Base-by-base conservation (phyloP, 768 basidiomycete species). In the Crassisporium funariophilum region DNA sequence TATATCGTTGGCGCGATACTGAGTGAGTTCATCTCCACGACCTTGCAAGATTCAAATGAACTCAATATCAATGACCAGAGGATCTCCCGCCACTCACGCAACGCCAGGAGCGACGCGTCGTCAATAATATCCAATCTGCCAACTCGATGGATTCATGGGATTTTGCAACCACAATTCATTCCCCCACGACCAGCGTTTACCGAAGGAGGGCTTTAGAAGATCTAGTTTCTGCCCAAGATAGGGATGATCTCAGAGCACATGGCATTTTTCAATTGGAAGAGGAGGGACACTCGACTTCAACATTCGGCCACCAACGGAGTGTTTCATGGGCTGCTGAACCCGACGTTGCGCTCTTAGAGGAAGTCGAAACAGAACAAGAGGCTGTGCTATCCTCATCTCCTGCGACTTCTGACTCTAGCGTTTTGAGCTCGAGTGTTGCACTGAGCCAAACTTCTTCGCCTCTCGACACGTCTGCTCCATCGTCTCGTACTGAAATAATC, bases 81-180 rank as follows among this genome's bases (percentile, higher is more conserved):
- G 83, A 79, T 50, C 70, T 93, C 22, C 90, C 90, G 0, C 89
- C 90, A 16, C 71, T 92, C 33, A 71, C 80, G 3, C 74, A 74
- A 55, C 78, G 90, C 21, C 87, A 91, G 66, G 88, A 92, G 65
- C 82, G 87, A 10, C 77, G 77, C 35, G 72, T 63, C 40, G 62
- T 66, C 10, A 72, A 67, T 10, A 65, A 62, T 35, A 44, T 67
- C 23, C 50, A 59, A 33, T 67, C 65, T 4, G 60, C 72, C 35
- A 71, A 70, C 35, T 84, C 88, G 8, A 66, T 84, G 44, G 89
- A 87, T 44, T 90, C 89, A 3, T 92, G 89, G 89, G 88, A 92
- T 60, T 92, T 92, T 62, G 62, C 75, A 17, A 70, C 78, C 0
- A 79, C 76, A 8, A 47, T 75, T 9, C 62, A 71, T 48, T 74